These are phyloP conservation scores for Evernia prunastri DNA, from an alignment of 495 filamentous ascomycete species.

Conservation along the genomic window DNA sequence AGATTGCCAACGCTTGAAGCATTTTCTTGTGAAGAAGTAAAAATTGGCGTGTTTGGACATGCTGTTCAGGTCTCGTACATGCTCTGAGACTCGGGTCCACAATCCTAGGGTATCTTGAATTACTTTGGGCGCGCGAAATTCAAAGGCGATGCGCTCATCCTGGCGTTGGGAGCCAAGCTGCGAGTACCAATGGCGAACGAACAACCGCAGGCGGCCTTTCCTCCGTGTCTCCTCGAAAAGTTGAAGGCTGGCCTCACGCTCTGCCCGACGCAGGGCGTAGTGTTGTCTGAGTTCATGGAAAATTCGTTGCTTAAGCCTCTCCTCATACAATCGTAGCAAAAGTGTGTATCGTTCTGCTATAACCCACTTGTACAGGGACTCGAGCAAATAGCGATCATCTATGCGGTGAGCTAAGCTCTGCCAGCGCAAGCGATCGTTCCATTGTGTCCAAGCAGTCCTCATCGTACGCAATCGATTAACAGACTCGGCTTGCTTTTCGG, in stretches of 20 bases:
- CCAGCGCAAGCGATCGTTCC: constrained; percentile 60
- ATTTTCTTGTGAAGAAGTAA: constrained; percentile 50
- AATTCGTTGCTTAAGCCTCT: constrained; percentile 41
- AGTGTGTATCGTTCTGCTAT: constrained; percentile 49
- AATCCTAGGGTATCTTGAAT: constrained; percentile 42
- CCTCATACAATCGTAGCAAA: constrained; percentile 47
- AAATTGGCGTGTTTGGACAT: constrained; percentile 53
- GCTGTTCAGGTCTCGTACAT: constrained; percentile 43
- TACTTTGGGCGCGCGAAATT: constrained; percentile 48
- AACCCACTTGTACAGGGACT: constrained; percentile 60
- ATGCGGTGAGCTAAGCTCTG: constrained; percentile 47
- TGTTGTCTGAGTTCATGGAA: constrained; percentile 37
- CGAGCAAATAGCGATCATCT: constrained; percentile 52
- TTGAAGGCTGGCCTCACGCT: constrained; percentile 32
- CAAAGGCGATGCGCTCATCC: constrained; percentile 44
- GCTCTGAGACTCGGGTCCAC: constrained; percentile 41
- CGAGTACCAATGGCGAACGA: constrained; percentile 41
- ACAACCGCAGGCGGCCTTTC: constrained; percentile 33
- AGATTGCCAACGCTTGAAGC: constrained; percentile 50
- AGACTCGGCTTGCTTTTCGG: constrained; percentile 47
- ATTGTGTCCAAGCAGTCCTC: constrained; percentile 54
- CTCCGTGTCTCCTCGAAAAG: constrained; percentile 31
- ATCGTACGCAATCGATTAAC: constrained; percentile 49
- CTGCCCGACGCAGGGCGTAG: constrained; percentile 36
- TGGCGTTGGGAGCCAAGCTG: constrained; percentile 39